phyloP scores from a whole-genome alignment of 345 rosid genomes.

The Aurinia saxatilis region DNA sequence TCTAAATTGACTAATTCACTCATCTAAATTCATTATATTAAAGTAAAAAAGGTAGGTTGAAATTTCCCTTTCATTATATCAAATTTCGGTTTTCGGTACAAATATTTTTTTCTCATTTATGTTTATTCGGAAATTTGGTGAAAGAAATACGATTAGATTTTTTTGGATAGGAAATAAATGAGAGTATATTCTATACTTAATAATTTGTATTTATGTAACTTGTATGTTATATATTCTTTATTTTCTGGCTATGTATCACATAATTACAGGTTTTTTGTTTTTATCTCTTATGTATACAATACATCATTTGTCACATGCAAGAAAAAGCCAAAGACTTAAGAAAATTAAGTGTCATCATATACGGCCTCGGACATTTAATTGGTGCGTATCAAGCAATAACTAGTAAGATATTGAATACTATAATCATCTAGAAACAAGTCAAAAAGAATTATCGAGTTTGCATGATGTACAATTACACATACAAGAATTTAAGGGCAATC shows the following conservation, averaged over 20 bases:
- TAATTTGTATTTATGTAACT: neutral
- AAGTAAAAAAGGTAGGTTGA: too few species aligned
- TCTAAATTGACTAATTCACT: too few species aligned
- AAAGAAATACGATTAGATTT: too few species aligned
- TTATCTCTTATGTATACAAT: neutral
- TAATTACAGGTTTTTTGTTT: constrained; percentile 9
- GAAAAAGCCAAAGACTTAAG: constrained; percentile 4
- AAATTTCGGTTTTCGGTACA: too few species aligned
- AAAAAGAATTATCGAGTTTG: constrained; percentile 10
- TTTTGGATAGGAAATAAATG: too few species aligned
- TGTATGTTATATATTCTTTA: neutral
- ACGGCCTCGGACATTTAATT: constrained; percentile 14
- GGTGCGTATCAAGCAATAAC: constrained; percentile 7
- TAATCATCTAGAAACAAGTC: constrained; percentile 12
- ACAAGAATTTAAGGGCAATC: constrained; percentile 12
- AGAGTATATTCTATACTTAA: neutral
- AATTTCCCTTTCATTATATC: too few species aligned
- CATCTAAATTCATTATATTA: too few species aligned
- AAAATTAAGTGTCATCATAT: constrained; percentile 14
- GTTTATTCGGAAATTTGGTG: too few species aligned
- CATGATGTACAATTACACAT: constrained; percentile 16
- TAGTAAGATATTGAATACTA: neutral
- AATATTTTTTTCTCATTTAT: too few species aligned
- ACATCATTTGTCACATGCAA: constrained; percentile 20
- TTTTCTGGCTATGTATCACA: neutral